Evolutionary conservation across 225 moss, liverwort and hornwort genomes (phyloP), one percentile per base, ranked within the genome.

Genomic region (Climacium dendroides): DNA sequence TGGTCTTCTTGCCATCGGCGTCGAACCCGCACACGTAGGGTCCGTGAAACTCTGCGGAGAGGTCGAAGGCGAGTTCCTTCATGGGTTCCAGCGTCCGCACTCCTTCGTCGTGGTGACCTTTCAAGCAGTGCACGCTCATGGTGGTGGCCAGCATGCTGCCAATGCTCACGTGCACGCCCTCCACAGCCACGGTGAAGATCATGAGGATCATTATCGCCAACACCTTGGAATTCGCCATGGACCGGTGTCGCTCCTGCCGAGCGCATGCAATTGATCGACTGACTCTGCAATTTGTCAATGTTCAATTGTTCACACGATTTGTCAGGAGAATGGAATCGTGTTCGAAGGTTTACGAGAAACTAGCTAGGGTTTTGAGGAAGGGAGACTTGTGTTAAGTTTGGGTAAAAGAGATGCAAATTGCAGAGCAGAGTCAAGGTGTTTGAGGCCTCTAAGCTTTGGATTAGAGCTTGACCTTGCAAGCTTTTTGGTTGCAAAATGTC

Each of bases 161-260:
- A 37, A 90, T 73, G 85, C 90, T 90, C 78, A 85, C 90, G 20
- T 81, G 71, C 20, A 85, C 88, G 14, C 78, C 88, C 25, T 88
- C 87, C 54, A 45, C 82, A 10, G 34, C 22, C 61, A 32, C 63
- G 37, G 55, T 57, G 72, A 61, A 58, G 26, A 77, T 35, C 34
- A 35, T 29, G 30, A 86, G 45, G 14, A 10, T 25, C 20, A 47
- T 17, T 47, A 85, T 34, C 16, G 15, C 34, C 28, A 59, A 28
- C 45, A 47, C 26, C 32, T 16, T 72, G 30, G 39, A 84, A 22
- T 30, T 72, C 26, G 89, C 76, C 67, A 76, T 85, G 39, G 20
- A 22, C 34, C 13, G 13, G 45, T 41, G 32, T 18, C 17, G 32
- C 24, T 11, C 26, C 76, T 5, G 14, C 8, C 37, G 58, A 32